These are phyloP conservation scores for Puccinia brachypodii DNA, from an alignment of 1,284 basidiomycete genomes.

Conservation along the genomic window DNA sequence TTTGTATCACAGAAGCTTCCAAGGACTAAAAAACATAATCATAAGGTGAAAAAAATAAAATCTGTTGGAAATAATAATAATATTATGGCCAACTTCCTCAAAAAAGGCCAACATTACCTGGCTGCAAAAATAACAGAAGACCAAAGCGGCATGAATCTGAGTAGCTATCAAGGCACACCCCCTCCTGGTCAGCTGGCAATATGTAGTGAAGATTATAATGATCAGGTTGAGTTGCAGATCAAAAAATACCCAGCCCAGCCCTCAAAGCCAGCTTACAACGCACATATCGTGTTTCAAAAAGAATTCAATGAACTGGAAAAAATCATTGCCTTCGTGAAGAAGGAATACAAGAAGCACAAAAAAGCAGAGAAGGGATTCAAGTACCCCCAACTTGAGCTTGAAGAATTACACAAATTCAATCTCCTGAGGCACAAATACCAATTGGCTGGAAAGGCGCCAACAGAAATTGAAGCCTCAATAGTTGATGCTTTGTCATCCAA, in stretches of 20 bases:
- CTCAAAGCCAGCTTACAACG: background rate
- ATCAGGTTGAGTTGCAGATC: background rate
- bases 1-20: background rate
- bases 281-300: background rate
- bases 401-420: slow-evolving; percentile 13
- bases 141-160: no score
- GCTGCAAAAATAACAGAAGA: background rate
- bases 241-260: background rate
- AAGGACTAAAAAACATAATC: background rate
- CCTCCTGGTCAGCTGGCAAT: no score
- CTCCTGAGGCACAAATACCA: background rate
- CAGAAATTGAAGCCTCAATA: slow-evolving; percentile 13
- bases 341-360: background rate
- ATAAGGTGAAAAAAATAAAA: background rate
- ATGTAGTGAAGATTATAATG: background rate
- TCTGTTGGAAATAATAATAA: background rate
- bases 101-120: background rate
- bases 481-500: background rate
- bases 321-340: background rate
- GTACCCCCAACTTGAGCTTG: background rate
- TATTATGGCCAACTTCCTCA: background rate
- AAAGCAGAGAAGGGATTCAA: background rate
- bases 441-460: background rate
- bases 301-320: background rate
- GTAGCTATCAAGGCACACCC: no score